Percentiles rank a stretch among this genome's conserved stretches.
Conservation (phyloP, 495 filamentous ascomycete species). For the Penicillium salamii region DNA sequence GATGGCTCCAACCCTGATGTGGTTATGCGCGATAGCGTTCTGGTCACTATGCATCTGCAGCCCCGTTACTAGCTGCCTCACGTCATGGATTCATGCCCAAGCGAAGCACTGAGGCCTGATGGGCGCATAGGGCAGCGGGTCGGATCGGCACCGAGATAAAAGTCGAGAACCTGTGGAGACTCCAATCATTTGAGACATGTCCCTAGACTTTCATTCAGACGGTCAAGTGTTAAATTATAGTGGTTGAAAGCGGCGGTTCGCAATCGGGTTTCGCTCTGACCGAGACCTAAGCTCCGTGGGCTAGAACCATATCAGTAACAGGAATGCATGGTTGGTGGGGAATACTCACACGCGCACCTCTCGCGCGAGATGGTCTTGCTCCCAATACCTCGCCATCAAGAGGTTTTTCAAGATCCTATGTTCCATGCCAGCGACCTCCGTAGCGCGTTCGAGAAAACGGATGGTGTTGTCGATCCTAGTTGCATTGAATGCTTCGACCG, state of each 20-base stretch:
- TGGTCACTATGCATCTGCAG: constrained; percentile 2
- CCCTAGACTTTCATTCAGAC: constrained; percentile 70
- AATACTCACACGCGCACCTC: constrained; percentile 37
- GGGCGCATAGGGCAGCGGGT: constrained; percentile 20
- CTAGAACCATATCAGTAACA: constrained; percentile 28
- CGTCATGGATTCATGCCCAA: constrained; percentile 24
- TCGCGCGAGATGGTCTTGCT: constrained; percentile 36
- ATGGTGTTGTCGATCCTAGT: constrained; percentile 69
- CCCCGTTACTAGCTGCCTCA: constrained; percentile 15
- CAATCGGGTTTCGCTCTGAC: constrained; percentile 24
- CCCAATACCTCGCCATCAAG: constrained; percentile 59
- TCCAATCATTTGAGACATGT: constrained; percentile 59
- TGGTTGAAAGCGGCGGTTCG: constrained; percentile 48
- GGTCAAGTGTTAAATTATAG: constrained; percentile 63
- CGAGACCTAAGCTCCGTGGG: constrained; percentile 27
- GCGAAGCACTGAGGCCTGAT: constrained; percentile 22
- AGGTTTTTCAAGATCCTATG: constrained; percentile 78
- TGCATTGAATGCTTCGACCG: constrained; percentile 51
- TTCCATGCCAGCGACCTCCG: constrained; percentile 65
- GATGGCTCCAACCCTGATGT: background rate
- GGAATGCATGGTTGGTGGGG: background rate
- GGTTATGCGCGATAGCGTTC: background rate
- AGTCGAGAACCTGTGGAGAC: background rate
- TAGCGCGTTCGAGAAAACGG: constrained; percentile 70
- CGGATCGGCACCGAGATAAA: constrained; percentile 12